Evolutionary conservation across 176 grass and related monocot genomes (phyloP), one percentile per base, ranked within the genome.

Genomic region (Canna indica): DNA sequence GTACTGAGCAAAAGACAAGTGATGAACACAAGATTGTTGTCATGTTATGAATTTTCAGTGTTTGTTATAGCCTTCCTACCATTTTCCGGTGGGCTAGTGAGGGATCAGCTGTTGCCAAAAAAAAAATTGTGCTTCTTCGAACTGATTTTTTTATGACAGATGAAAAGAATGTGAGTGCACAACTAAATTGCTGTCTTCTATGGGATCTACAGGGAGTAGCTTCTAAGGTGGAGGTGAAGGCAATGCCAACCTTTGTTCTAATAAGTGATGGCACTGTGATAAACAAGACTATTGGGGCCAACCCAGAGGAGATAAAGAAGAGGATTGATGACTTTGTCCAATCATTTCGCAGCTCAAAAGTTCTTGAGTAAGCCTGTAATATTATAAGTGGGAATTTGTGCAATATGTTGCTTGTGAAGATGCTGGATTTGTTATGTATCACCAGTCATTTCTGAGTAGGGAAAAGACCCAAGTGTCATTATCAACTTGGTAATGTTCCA

Each of bases 181-280:
- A 5, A 54, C n/a, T n/a, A 54, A n/a, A 54, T 32, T 62, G 63
- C 38, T 25, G 1, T 25, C 2, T 41, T 24, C 0, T 22, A 1
- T 31, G n/a, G 13, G 28, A 73, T 42, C 25, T 27, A 42, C 78
- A 99, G 95, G 72, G 39, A 5, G 84, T 94, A 81, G 91, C 95
- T 16, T 83, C 87, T 60, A 94, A 82, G 76, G 70, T 90, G 52
- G 84, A 85, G 61, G 90, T 99, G 72, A 90, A 90, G 81, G 90
- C 95, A 45, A 99, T 99, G 95, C 95, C 95, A 4, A 94, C 95
- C 22, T 99, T 94, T 82, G 77, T 94, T 54, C 81, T 88, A 26
- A 86, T 99, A 76, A 87, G 76, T 75, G 64, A 68, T 78, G 80
- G 77, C 6, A 62, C 83, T 27, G 84, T 84, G 73, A 30, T 88